Evolutionary conservation across 176 grass and related monocot genomes (phyloP).

Genomic region (Areca catechu): DNA sequence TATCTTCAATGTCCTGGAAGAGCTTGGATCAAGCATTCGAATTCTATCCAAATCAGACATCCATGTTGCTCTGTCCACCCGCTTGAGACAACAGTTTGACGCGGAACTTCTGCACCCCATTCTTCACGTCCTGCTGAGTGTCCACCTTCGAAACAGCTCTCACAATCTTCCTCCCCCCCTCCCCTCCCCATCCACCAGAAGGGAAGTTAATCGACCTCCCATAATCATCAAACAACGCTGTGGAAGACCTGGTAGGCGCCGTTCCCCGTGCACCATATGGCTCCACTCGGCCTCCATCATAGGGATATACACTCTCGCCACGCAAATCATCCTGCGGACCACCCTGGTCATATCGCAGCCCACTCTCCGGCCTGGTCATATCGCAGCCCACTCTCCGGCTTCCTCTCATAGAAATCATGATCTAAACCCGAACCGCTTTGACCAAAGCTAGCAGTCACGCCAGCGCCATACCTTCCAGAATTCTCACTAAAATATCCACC

Average conservation of each 20-base stretch:
- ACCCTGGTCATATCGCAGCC: conserved; percentile 5
- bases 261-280: conserved; percentile 77
- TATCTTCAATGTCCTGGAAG: conserved; percentile 72
- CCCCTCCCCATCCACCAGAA: conserved; percentile 27
- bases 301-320: conserved; percentile 72
- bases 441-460: conserved; percentile 31
- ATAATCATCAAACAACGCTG: conserved; percentile 76
- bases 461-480: conserved; percentile 1
- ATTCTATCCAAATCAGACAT: conserved; percentile 99
- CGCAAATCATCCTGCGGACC: conserved; percentile 27
- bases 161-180: conserved; percentile 63
- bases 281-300: conserved; percentile 48
- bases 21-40: conserved; percentile 94
- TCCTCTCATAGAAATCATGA: conserved; percentile 38
- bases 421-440: conserved; percentile 29
- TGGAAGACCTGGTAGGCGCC: conserved; percentile 46
- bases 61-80: conserved; percentile 55
- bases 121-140: conserved; percentile 47
- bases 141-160: conserved; percentile 85
- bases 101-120: conserved; percentile 88
- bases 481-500: background rate
- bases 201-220: conserved; percentile 69
- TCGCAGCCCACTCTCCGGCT: too few relatives aligned
- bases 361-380: too few relatives aligned
- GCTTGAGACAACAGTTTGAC: conserved; percentile 86